Evolutionary conservation across 768 basidiomycete species (phyloP).

Genomic region (Kwoniella sp.): DNA sequence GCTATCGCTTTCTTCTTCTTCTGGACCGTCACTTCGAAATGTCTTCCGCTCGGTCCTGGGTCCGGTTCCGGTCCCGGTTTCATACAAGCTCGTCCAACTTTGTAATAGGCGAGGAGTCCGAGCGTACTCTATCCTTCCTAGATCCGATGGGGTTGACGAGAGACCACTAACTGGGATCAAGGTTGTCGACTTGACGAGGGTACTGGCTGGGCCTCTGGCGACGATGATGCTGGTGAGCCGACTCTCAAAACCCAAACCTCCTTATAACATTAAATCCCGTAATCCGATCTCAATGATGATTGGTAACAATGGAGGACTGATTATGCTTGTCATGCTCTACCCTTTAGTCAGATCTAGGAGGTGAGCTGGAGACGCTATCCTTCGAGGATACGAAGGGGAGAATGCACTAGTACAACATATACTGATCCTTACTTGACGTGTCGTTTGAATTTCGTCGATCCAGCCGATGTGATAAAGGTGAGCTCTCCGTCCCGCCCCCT

Average conservation of each 20-base stretch:
- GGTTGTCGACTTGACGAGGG: conserved; percentile 85
- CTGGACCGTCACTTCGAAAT: too few relatives aligned
- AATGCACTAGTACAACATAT: too few relatives aligned
- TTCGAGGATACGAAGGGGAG: too few relatives aligned
- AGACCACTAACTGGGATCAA: conserved; percentile 73
- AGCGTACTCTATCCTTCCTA: conserved; percentile 1
- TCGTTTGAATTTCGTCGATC: too few relatives aligned
- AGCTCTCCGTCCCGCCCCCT: not conserved
- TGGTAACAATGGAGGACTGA: not conserved
- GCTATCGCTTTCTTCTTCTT: too few relatives aligned
- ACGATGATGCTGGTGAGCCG: conserved; percentile 78
- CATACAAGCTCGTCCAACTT: too few relatives aligned
- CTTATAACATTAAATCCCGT: too few relatives aligned
- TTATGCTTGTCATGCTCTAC: not conserved
- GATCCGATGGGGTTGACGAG: conserved; percentile 15
- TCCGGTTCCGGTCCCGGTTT: too few relatives aligned
- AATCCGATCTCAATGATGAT: too few relatives aligned
- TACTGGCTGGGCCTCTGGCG: conserved; percentile 87
- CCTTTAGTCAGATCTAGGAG: conserved; percentile 47
- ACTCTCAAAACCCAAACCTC: too few relatives aligned
- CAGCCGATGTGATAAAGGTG: conserved; percentile 89
- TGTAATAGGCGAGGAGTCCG: not conserved
- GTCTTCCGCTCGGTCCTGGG: too few relatives aligned
- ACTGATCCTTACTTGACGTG: too few relatives aligned
- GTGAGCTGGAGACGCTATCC: conserved; percentile 20